phyloP scores from a whole-genome alignment of 768 basidiomycete species.

The Pisolithus marmoratus region DNA sequence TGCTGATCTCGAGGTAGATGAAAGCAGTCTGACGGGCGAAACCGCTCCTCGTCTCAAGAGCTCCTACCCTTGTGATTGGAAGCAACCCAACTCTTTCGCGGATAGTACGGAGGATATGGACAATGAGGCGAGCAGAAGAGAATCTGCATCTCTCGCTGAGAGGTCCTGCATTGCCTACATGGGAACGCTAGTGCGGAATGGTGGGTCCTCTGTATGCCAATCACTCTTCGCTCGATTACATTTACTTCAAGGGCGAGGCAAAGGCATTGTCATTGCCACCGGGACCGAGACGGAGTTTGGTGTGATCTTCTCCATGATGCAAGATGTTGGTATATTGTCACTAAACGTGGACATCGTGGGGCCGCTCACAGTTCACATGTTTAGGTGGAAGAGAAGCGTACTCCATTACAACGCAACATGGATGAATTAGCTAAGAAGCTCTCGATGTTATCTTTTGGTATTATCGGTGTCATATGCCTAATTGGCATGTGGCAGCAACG shows the following conservation, averaged over 20 bases:
- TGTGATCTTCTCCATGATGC: slow-evolving; percentile 97
- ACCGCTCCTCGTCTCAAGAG: slow-evolving; percentile 75
- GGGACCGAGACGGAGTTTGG: slow-evolving; percentile 91
- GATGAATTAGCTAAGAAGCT: slow-evolving; percentile 93
- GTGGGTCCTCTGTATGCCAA: slow-evolving; percentile 32
- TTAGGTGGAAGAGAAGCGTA: slow-evolving; percentile 80
- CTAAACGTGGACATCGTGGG: not conserved
- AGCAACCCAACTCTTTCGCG: slow-evolving; percentile 16
- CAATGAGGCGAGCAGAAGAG: slow-evolving; percentile 31
- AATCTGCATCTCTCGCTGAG: slow-evolving; percentile 65
- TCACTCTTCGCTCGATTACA: slow-evolving; percentile 1
- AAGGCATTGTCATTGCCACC: slow-evolving; percentile 82
- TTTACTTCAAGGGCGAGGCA: slow-evolving; percentile 57
- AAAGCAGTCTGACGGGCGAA: slow-evolving; percentile 93
- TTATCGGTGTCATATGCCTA: slow-evolving; percentile 90
- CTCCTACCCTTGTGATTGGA: slow-evolving; percentile 46
- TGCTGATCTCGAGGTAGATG: slow-evolving; percentile 89
- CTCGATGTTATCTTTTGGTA: slow-evolving; percentile 84
- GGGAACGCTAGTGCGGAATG: slow-evolving; percentile 92
- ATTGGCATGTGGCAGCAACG: slow-evolving; percentile 83
- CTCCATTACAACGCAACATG: slow-evolving; percentile 90
- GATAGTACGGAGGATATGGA: slow-evolving; percentile 2
- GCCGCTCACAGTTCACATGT: not conserved
- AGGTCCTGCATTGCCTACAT: slow-evolving; percentile 87
- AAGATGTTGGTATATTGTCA: slow-evolving; percentile 55